Percentiles rank a stretch among this genome's conserved stretches.
These are phyloP conservation scores for Penicillium pulvis DNA, from an alignment of 495 filamentous ascomycete genomes.

Conservation along the genomic window DNA sequence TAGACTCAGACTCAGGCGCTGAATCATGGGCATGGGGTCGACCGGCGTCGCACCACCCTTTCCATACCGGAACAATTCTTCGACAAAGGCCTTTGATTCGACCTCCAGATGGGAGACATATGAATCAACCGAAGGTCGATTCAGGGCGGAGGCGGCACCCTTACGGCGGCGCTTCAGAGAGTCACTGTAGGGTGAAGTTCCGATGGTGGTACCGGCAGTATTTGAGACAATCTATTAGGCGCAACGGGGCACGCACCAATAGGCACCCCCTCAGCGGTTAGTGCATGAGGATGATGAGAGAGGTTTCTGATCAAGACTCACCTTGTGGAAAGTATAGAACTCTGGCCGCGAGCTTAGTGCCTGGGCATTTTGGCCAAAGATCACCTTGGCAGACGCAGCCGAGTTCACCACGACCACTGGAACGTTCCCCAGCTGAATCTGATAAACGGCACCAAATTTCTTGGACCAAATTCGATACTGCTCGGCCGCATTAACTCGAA, in stretches of 20 bases:
- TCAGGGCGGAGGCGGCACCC: constrained; percentile 63
- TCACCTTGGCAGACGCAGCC: constrained; percentile 54
- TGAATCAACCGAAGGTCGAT: constrained; percentile 59
- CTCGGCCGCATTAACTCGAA: constrained; percentile 59
- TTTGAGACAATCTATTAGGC: constrained; percentile 56
- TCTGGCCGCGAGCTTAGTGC: constrained; percentile 61
- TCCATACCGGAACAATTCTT: constrained; percentile 59
- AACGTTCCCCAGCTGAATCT: constrained; percentile 65
- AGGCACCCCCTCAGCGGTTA: background rate
- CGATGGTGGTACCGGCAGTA: constrained; percentile 67
- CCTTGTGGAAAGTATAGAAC: constrained; percentile 68
- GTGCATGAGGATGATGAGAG: background rate
- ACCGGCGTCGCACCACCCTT: constrained; percentile 53
- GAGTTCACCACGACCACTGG: constrained; percentile 63
- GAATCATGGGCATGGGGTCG: constrained; percentile 63
- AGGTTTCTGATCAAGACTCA: constrained; percentile 22
- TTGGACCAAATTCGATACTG: constrained; percentile 62
- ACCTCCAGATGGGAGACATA: constrained; percentile 63
- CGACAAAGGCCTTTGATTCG: constrained; percentile 60
- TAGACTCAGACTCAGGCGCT: constrained; percentile 57
- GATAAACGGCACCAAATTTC: constrained; percentile 61
- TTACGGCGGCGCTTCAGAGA: constrained; percentile 65
- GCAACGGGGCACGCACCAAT: background rate
- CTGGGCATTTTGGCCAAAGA: constrained; percentile 62
- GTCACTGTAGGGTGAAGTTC: constrained; percentile 64